Evolutionary conservation across 1,139 yeast species (phyloP).

Genomic region (Candida mesenterica): DNA sequence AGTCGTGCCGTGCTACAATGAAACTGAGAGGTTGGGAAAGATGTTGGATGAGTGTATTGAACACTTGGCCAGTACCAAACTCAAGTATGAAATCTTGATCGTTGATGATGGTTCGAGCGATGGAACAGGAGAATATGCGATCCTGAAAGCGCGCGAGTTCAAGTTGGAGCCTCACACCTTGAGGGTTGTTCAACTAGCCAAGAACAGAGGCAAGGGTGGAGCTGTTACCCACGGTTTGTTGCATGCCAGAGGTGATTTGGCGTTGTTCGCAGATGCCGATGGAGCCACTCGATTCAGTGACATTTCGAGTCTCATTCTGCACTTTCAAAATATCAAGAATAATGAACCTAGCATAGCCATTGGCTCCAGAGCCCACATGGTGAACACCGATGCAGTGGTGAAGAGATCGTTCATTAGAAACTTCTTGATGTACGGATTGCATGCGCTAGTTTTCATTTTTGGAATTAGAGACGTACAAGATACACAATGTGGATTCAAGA

Average conservation of each 20-base stretch:
- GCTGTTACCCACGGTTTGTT: slow-evolving; percentile 94
- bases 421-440: slow-evolving; percentile 90
- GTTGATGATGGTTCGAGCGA: slow-evolving; percentile 93
- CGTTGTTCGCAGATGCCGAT: slow-evolving; percentile 94
- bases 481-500: slow-evolving; percentile 96
- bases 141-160: slow-evolving; percentile 56
- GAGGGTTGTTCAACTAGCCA: slow-evolving; percentile 63
- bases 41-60: slow-evolving; percentile 80
- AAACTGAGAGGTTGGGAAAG: slow-evolving; percentile 63
- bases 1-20: slow-evolving; percentile 91
- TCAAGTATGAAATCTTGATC: slow-evolving; percentile 69
- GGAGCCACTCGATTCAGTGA: slow-evolving; percentile 90
- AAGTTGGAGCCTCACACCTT: slow-evolving; percentile 57
- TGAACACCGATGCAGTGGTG: slow-evolving; percentile 92
- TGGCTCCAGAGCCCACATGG: slow-evolving; percentile 97
- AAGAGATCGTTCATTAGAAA: slow-evolving; percentile 86
- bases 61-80: slow-evolving; percentile 39
- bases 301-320: slow-evolving; percentile 50
- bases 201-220: slow-evolving; percentile 95
- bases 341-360: slow-evolving; percentile 58
- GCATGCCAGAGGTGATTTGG: slow-evolving; percentile 68
- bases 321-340: slow-evolving; percentile 25
- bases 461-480: slow-evolving; percentile 86
- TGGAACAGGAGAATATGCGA: slow-evolving; percentile 71
- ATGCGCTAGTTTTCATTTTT: slow-evolving; percentile 78